Base-by-base conservation (phyloP, 2,329 filamentous ascomycete genomes). In the Ceratocystis albifundus region DNA sequence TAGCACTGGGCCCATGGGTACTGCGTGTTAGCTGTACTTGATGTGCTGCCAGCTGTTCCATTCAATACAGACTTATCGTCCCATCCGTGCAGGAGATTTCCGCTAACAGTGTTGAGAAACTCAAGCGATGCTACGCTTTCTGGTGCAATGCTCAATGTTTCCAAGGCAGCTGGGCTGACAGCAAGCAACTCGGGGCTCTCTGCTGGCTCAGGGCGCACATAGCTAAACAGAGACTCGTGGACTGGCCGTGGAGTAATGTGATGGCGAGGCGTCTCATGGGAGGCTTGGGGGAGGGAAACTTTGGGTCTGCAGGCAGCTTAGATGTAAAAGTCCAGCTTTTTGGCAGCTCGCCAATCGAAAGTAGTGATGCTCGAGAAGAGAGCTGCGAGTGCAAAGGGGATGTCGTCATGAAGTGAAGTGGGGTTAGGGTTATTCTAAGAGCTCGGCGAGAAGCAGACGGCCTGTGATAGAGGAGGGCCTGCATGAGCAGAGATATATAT, bases 1-100 rank as follows among this genome's bases (percentile, higher is more conserved):
- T 99, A 99, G 77, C 94, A 97, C 77, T 99, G 94, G 41, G 94
- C 92, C 94, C 94, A 99, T 0, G 94, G 93, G 74, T 99, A 99
- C 28, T 36, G 55, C 6, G 10, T 59, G 15, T 53, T 53, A 12
- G 48, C 7, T 25, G 48, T 30, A 30, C 15, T 10, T 57, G 53
- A 7, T 12, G 53, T 28, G 53, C 53, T 32, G 55, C 94, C 85
- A 4, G 63, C 46, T 22, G 88, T 88, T 67, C 84, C 78, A 41
- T 41, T 12, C 4, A 41, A 41, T 28, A 77, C 74, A 70, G 79
- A 80, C 67, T 85, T 81, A 67, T 88, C 83, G 69, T 90, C 83
- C 84, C 88, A 89, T 62, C 91, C 93, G 66, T 88, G 84, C 15
- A 96, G 82, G 72, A 85, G 86, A 74, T 94, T 96, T 2, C 94